Base-by-base conservation (phyloP, 352 stramenopile genomes). In the Phytophthora aleatoria region DNA sequence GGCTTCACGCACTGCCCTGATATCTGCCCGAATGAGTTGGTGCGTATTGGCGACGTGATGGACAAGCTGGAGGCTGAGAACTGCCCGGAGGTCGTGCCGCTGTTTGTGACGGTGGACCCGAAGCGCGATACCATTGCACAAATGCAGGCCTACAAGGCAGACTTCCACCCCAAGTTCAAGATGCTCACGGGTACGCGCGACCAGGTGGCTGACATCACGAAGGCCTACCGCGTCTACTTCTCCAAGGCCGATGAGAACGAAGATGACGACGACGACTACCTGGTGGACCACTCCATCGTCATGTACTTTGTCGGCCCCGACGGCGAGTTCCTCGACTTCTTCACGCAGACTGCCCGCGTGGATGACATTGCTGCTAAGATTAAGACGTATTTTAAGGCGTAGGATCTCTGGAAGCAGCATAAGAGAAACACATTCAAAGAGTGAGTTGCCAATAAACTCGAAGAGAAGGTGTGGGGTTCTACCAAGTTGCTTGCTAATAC, bases 211-310 rank as follows among this genome's bases (percentile, higher is more conserved):
- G 85, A 97, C 56, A 98, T 99, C 76, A 92, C 97, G 50, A 99
- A 99, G 67, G 95, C 97, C 35, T 99, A 99, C 77, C 91, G 98
- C 59, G 98, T 99, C 5, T 99, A 99, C 84, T 98, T 99, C 63
- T 97, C 87, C 62, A 99, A 99, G 76, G 97, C 90, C 8, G 86
- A 95, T 58, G 89, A 97, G 69, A 94, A 96, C 50, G 95, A 99
- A 16, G 85, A 95, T 39, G 87, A 96, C 64, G 97, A 99, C 73
- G 97, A 99, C 56, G 97, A 99, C 71, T 99, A 99, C 76, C 81
- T 99, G n/a, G 97, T 99, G 5, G 98, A 99, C 81, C 98, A 99
- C 81, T 99, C 95, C 31, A 99, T 99, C 79, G 97, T 99, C 36
- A 97, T 99, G 81, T 99, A 99, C 80, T 96, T 99, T 63, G 84